Conservation (phyloP, 73 alveolate genomes). For the Effrenium voratum region DNA sequence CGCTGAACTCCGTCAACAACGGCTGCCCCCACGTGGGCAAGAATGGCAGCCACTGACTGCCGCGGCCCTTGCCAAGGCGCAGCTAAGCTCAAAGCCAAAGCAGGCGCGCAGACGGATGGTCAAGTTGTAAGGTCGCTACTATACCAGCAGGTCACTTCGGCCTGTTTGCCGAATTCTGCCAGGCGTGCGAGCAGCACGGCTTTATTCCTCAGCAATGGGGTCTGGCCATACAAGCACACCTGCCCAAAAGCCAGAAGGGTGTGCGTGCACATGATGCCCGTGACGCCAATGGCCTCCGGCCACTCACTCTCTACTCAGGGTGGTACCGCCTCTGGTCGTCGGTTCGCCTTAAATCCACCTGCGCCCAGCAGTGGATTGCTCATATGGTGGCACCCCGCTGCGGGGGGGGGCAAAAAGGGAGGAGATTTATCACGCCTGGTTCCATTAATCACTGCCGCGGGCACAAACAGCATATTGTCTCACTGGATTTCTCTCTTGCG, state of each 20-base stretch:
- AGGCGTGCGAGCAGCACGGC: too few species aligned
- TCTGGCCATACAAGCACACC: too few species aligned
- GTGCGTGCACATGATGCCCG: neutral
- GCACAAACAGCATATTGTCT: neutral
- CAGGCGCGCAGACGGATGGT: neutral
- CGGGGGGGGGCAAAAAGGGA: neutral
- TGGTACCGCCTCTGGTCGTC: neutral
- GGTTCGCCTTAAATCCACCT: neutral
- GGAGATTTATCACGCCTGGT: neutral
- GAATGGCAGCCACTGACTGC: neutral
- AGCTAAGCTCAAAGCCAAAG: neutral
- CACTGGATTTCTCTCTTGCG: neutral
- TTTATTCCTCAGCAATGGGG: too few species aligned
- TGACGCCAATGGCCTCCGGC: neutral
- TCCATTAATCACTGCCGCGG: neutral
- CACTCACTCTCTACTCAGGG: neutral
- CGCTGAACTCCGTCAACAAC: neutral
- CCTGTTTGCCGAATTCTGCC: too few species aligned
- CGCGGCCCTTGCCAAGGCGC: neutral
- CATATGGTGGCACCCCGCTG: neutral
- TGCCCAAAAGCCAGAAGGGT: too few species aligned
- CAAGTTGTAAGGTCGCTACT: neutral
- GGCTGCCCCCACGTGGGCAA: too few species aligned
- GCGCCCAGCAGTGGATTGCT: neutral
- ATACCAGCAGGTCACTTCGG: too few species aligned